These are phyloP conservation scores for Borovskyia barvae DNA, from an alignment of 208 protist genomes.

Conservation along the genomic window DNA sequence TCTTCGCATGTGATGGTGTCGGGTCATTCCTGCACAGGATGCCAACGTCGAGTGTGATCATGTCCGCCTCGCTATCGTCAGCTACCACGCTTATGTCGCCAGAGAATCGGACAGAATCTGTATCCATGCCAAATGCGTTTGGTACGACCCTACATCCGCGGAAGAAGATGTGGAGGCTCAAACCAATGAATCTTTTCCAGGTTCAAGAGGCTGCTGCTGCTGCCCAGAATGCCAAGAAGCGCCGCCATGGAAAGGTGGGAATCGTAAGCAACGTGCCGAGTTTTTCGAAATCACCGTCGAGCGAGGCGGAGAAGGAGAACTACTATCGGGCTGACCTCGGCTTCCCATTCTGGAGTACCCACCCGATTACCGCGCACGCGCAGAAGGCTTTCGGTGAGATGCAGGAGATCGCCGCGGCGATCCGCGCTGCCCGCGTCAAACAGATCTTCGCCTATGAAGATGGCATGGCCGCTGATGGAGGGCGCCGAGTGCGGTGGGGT, in stretches of 20 bases:
- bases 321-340: constrained; percentile 31
- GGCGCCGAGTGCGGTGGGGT: neutral
- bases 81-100: neutral
- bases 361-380: constrained; percentile 33
- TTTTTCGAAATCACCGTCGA: neutral
- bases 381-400: constrained; percentile 27
- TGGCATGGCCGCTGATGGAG: neutral
- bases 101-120: neutral
- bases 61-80: neutral
- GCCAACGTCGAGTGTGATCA: neutral
- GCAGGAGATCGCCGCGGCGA: constrained; percentile 25
- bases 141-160: constrained; percentile 2
- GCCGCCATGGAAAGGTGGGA: neutral
- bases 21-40: no score
- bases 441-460: constrained; percentile 16
- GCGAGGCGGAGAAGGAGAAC: constrained; percentile 2
- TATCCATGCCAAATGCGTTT: neutral
- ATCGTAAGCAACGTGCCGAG: neutral
- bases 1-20: constrained; percentile 3
- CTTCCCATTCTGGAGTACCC: constrained; percentile 30
- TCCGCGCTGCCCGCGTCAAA: constrained; percentile 24
- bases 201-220: neutral
- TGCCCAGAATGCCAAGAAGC: constrained; percentile 8
- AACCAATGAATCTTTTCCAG: constrained; percentile 2
- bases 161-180: constrained; percentile 24